Conservation (phyloP, 805 yeast species). For the Cyberlindnera meyerae region DNA sequence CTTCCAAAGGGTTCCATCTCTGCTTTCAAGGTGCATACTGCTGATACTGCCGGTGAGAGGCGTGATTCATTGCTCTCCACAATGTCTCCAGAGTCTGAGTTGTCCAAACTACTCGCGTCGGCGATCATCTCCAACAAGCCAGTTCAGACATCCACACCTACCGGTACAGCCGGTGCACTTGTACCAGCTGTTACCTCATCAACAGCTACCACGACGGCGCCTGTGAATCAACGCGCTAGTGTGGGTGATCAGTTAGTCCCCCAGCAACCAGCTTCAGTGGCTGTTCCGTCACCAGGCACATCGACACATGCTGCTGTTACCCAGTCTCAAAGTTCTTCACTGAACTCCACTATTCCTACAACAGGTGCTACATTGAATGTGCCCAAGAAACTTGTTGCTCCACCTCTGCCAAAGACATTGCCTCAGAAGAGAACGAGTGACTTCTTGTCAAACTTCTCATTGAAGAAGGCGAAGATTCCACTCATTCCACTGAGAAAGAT, state of each 20-base stretch:
- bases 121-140: neutral
- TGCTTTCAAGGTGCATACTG: conserved; percentile 26
- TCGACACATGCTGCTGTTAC: too few species aligned
- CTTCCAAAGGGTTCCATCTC: conserved; percentile 28
- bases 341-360: neutral
- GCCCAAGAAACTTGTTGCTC: neutral
- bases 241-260: neutral
- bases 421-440: conserved; percentile 22
- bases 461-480: conserved; percentile 25
- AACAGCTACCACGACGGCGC: too few species aligned
- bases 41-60: neutral
- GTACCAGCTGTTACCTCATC: too few species aligned
- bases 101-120: conserved; percentile 7
- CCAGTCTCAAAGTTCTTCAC: neutral
- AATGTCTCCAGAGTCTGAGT: conserved; percentile 7
- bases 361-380: too few species aligned
- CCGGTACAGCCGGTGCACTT: too few species aligned
- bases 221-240: too few species aligned
- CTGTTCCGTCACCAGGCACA: too few species aligned
- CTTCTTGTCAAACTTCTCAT: conserved; percentile 18
- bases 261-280: neutral
- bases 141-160: neutral
- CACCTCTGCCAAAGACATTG: conserved; percentile 1
- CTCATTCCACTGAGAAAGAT: conserved; percentile 16
- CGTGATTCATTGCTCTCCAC: too few species aligned